Percentiles rank a stretch among this genome's conserved stretches.
These are phyloP conservation scores for Kandelia obovata DNA, from an alignment of 345 rosid species.

Conservation along the genomic window DNA sequence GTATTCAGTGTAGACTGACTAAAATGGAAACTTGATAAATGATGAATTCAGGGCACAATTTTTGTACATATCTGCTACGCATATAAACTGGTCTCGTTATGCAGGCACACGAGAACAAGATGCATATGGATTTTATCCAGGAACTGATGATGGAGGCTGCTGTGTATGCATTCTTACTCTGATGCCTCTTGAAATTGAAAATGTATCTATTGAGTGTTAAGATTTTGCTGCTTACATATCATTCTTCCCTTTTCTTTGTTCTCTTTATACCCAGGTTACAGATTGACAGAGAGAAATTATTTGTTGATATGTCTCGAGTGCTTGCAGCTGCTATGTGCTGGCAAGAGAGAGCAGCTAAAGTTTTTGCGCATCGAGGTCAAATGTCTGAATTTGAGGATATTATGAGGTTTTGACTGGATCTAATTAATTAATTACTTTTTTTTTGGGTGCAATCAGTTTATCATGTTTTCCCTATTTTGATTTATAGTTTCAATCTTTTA, in stretches of 20 bases:
- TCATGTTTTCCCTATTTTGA: background rate
- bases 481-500: slow-evolving; percentile 33
- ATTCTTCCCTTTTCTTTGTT: background rate
- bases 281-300: slow-evolving; percentile 55
- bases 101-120: slow-evolving; percentile 56
- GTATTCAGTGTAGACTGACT: background rate
- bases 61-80: too few species aligned
- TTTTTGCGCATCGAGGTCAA: slow-evolving; percentile 50
- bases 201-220: background rate
- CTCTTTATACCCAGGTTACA: slow-evolving; percentile 48
- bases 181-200: slow-evolving; percentile 7
- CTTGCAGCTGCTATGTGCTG: slow-evolving; percentile 55
- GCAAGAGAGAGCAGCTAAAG: slow-evolving; percentile 65
- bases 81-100: slow-evolving; percentile 3
- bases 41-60: background rate
- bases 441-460: background rate
- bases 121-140: slow-evolving; percentile 55
- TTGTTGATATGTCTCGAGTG: slow-evolving; percentile 46
- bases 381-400: slow-evolving; percentile 70
- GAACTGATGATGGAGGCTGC: slow-evolving; percentile 56
- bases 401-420: slow-evolving; percentile 46
- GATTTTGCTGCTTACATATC: background rate
- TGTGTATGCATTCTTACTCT: slow-evolving; percentile 42
- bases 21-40: background rate
- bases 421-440: background rate